A percentile compares a stretch with the other conserved stretches of the same genome.
Conservation (phyloP, 176 grass and related monocot genomes). For the Eleusine indica region DNA sequence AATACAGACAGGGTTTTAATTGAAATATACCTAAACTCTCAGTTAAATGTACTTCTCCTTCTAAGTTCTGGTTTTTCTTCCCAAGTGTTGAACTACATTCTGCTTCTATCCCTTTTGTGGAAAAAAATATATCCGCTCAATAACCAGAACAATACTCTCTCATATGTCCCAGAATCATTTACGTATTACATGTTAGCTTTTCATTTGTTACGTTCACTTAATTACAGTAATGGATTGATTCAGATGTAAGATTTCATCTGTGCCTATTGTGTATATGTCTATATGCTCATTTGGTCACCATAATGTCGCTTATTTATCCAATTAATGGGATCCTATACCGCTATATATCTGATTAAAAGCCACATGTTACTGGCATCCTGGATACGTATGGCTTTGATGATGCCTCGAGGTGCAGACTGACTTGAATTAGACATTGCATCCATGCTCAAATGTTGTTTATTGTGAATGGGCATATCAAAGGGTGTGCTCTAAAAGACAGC, state of each 20-base stretch:
- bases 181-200: background rate
- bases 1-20: background rate
- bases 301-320: background rate
- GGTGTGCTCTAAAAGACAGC: background rate
- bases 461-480: constrained; percentile 14
- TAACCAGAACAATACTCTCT: background rate
- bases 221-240: background rate
- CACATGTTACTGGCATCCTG: background rate
- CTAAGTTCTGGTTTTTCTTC: background rate
- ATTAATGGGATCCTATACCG: background rate
- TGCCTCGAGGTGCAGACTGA: background rate
- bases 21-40: constrained; percentile 4
- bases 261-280: background rate
- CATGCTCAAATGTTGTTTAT: background rate
- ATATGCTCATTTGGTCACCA: background rate
- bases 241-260: background rate
- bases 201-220: background rate
- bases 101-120: background rate
- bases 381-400: background rate
- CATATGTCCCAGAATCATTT: background rate
- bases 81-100: background rate
- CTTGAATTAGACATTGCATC: background rate
- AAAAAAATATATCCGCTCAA: background rate
- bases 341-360: constrained; percentile 7
- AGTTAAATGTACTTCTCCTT: background rate